Conservation (phyloP, 805 yeast genomes). For the Candida peoriensis region DNA sequence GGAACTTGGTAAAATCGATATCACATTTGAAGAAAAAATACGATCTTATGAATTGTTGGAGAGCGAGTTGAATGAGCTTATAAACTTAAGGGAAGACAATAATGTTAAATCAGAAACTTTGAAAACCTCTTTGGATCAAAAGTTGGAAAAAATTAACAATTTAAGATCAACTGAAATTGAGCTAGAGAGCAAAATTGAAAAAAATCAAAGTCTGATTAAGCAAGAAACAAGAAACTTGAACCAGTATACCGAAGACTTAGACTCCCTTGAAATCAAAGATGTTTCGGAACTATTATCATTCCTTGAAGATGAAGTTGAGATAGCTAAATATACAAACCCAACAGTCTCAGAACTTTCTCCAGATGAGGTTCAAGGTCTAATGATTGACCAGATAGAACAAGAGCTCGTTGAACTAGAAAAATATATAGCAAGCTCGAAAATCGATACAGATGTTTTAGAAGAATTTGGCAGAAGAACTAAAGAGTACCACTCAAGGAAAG, state of each 20-base stretch:
- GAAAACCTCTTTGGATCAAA: slow-evolving; percentile 36
- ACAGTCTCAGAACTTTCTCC: slow-evolving; percentile 39
- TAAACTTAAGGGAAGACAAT: slow-evolving; percentile 31
- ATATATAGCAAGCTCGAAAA: slow-evolving; percentile 49
- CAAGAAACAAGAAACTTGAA: slow-evolving; percentile 35
- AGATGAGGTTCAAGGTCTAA: slow-evolving; percentile 45
- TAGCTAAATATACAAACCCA: slow-evolving; percentile 17
- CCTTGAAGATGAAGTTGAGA: slow-evolving; percentile 27
- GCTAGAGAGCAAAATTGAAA: slow-evolving; percentile 57
- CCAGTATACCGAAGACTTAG: slow-evolving; percentile 32
- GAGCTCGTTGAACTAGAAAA: slow-evolving; percentile 53
- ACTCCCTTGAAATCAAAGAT: slow-evolving; percentile 47
- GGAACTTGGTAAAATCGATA: slow-evolving; percentile 32
- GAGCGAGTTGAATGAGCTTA: slow-evolving; percentile 25
- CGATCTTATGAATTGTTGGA: slow-evolving; percentile 29
- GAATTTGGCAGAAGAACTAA: slow-evolving; percentile 66
- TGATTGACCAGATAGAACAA: slow-evolving; percentile 42
- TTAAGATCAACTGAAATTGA: slow-evolving; percentile 65
- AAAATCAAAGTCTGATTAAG: slow-evolving; percentile 38
- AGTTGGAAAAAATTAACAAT: slow-evolving; percentile 43
- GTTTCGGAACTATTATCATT: slow-evolving; percentile 27
- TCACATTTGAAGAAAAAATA: slow-evolving; percentile 22
- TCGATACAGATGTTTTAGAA: slow-evolving; percentile 68
- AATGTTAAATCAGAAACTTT: slow-evolving; percentile 35
- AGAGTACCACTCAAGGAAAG: slow-evolving; percentile 61